Conservation (phyloP, 345 rosid genomes). For the Dipteronia dyeriana region DNA sequence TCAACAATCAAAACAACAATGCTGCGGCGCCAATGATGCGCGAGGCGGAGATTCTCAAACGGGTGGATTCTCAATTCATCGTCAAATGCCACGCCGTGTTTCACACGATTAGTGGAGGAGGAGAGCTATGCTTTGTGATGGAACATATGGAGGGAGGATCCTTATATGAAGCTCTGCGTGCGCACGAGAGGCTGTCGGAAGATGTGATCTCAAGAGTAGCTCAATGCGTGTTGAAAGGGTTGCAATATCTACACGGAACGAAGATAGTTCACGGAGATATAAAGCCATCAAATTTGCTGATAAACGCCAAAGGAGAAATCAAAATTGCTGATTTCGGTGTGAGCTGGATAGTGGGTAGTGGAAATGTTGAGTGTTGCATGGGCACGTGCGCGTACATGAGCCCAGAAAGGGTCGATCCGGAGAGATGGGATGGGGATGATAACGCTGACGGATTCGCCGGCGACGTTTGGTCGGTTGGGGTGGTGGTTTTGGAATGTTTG, state of each 20-base stretch:
- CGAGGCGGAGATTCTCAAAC: slow-evolving; percentile 59
- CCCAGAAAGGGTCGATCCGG: slow-evolving; percentile 64
- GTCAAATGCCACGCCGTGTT: slow-evolving; percentile 55
- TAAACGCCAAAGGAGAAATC: slow-evolving; percentile 46
- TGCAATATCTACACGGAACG: slow-evolving; percentile 49
- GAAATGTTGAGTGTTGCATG: slow-evolving; percentile 26
- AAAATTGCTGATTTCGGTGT: slow-evolving; percentile 78
- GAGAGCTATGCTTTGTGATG: slow-evolving; percentile 59
- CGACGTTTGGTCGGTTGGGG: slow-evolving; percentile 70
- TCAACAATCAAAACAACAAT: slow-evolving; percentile 22
- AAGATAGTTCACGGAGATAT: slow-evolving; percentile 69
- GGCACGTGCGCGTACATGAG: slow-evolving; percentile 82
- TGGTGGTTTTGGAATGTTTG: slow-evolving; percentile 58
- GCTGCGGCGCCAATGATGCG: background rate
- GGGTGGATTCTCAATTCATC: slow-evolving; percentile 46
- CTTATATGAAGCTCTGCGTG: slow-evolving; percentile 35
- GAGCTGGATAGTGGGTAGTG: slow-evolving; percentile 40
- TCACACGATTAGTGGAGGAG: slow-evolving; percentile 25
- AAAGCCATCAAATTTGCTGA: slow-evolving; percentile 65
- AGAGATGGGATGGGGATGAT: slow-evolving; percentile 44
- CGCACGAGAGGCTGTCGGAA: slow-evolving; percentile 30
- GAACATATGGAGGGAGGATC: slow-evolving; percentile 68
- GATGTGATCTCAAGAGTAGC: slow-evolving; percentile 40
- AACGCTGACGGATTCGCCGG: slow-evolving; percentile 46
- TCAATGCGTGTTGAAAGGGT: slow-evolving; percentile 41